These are phyloP conservation scores for Monocercomonoides exilis DNA, from an alignment of 78 protist genomes.

Conservation along the genomic window DNA sequence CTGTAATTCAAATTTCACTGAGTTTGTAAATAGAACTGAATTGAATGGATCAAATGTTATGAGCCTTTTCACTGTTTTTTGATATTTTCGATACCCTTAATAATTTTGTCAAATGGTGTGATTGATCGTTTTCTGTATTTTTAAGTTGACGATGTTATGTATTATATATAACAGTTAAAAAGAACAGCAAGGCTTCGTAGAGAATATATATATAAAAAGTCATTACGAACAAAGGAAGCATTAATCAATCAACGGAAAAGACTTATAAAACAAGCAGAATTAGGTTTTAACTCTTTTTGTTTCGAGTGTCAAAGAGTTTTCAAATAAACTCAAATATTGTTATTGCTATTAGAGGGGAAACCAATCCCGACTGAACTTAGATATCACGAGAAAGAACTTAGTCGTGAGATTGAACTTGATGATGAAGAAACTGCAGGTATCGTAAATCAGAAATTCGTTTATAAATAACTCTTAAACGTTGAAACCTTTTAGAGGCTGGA, in stretches of 20 bases:
- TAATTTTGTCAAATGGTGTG: no score
- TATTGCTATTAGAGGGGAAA: slow-evolving; percentile 41
- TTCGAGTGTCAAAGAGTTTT: not conserved
- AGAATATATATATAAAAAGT: slow-evolving; percentile 78
- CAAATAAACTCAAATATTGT: not conserved
- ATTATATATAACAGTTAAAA: no score
- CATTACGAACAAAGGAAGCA: slow-evolving; percentile 59
- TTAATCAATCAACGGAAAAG: slow-evolving; percentile 51
- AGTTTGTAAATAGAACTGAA: no score
- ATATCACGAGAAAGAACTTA: slow-evolving; percentile 31
- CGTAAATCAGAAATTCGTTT: not conserved
- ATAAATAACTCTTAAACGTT: not conserved
- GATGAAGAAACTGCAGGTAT: slow-evolving; percentile 23
- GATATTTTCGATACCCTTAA: no score
- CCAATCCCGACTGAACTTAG: slow-evolving; percentile 75
- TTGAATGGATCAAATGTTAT: no score
- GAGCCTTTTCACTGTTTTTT: no score
- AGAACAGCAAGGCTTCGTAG: slow-evolving; percentile 45
- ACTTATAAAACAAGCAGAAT: slow-evolving; percentile 23
- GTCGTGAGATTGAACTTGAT: slow-evolving; percentile 41
- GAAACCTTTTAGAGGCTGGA: not conserved
- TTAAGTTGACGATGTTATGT: no score
- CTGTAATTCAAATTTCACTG: no score
- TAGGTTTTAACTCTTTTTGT: not conserved
- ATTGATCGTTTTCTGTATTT: no score